Evolutionary conservation across 2,329 filamentous ascomycete genomes (phyloP).

Genomic region (Macrophomina phaseolina): DNA sequence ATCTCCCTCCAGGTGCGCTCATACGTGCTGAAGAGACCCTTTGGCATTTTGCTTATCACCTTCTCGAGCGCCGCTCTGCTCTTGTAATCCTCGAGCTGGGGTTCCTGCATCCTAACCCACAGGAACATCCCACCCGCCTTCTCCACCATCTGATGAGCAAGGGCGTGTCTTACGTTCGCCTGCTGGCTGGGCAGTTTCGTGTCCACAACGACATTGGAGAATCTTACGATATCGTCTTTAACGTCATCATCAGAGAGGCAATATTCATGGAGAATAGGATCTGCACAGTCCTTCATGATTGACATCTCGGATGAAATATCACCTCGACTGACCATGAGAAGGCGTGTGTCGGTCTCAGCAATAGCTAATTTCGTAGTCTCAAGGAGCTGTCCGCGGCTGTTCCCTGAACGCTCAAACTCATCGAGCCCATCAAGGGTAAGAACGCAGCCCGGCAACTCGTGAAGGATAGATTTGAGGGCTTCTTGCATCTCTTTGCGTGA

Average conservation of each 20-base stretch:
- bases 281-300: not conserved
- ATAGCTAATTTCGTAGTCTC: not conserved
- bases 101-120: not conserved
- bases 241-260: not conserved
- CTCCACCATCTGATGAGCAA: not conserved
- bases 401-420: not conserved
- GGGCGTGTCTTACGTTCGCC: not conserved
- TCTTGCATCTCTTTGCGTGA: not conserved
- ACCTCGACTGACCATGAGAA: not conserved
- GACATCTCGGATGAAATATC: not conserved
- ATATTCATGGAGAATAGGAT: not conserved
- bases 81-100: not conserved
- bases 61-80: not conserved
- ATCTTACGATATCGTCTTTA: not conserved
- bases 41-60: not conserved
- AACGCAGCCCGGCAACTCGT: not conserved
- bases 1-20: not conserved
- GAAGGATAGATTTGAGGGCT: not conserved
- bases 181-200: not conserved
- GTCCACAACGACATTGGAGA: not conserved
- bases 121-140: not conserved
- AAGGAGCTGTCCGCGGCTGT: not conserved
- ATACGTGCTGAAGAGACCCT: not conserved
- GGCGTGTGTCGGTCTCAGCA: not conserved
- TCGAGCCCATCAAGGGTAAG: not conserved